Conservation (phyloP, 2,329 filamentous ascomycete genomes). For the Didymella sp. region DNA sequence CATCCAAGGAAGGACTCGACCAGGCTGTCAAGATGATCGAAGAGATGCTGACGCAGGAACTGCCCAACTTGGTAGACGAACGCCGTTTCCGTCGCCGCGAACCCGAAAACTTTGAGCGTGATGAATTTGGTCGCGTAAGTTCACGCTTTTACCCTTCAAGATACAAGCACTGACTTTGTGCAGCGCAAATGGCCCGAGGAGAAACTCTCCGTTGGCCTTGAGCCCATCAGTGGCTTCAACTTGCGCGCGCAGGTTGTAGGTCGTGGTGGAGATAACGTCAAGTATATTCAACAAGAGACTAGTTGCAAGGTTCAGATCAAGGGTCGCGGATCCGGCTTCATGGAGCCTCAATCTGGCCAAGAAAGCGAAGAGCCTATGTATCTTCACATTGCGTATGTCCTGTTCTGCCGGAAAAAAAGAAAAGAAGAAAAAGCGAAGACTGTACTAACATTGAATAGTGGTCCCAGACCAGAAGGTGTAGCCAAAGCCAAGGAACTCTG, state of each 20-base stretch:
- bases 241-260: slow-evolving; percentile 95
- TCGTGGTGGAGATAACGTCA: slow-evolving; percentile 92
- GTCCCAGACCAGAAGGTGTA: slow-evolving; percentile 86
- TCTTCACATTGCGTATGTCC: slow-evolving; percentile 84
- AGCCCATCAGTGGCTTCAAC: slow-evolving; percentile 93
- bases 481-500: slow-evolving; percentile 87
- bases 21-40: slow-evolving; percentile 87
- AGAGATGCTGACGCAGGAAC: slow-evolving; percentile 93
- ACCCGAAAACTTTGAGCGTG: slow-evolving; percentile 80
- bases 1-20: slow-evolving; percentile 88
- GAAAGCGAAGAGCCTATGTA: slow-evolving; percentile 98
- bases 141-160: not conserved
- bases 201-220: slow-evolving; percentile 87
- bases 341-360: slow-evolving; percentile 83
- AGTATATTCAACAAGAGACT: slow-evolving; percentile 96
- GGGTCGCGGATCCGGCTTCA: slow-evolving; percentile 91
- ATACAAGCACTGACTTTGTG: not conserved
- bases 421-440: too few species aligned
- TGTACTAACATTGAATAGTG: slow-evolving; percentile 59
- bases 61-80: slow-evolving; percentile 94
- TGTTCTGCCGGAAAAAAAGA: too few species aligned
- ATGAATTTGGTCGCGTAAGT: slow-evolving; percentile 85
- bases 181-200: slow-evolving; percentile 99
- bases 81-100: slow-evolving; percentile 87
- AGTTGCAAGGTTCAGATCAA: slow-evolving; percentile 98